Percentiles rank a stretch among this genome's conserved stretches.
Conservation (phyloP, 768 basidiomycete species). For the Hemileccinum impolitum region DNA sequence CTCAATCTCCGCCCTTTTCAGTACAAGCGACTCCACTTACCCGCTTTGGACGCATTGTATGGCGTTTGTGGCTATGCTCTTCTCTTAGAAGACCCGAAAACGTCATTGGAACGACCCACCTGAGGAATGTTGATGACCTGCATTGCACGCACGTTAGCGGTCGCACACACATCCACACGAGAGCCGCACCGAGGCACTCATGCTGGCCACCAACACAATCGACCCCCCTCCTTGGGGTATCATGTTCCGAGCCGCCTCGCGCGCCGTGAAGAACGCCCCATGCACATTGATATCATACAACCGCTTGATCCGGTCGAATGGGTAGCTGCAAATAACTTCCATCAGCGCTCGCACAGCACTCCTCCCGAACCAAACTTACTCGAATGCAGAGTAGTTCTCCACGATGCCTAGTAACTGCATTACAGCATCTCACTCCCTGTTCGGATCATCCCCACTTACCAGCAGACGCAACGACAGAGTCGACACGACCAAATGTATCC, state of each 20-base stretch:
- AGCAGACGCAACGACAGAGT: slow-evolving; percentile 85
- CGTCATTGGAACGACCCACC: slow-evolving; percentile 35
- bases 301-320: slow-evolving; percentile 76
- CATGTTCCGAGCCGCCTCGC: slow-evolving; percentile 93
- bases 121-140: slow-evolving; percentile 90
- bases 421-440: neutral
- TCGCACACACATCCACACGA: neutral
- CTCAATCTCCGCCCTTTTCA: slow-evolving; percentile 1
- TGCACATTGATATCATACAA: slow-evolving; percentile 94
- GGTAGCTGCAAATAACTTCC: slow-evolving; percentile 62
- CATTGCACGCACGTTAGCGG: slow-evolving; percentile 9
- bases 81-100: neutral
- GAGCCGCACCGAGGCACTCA: slow-evolving; percentile 78
- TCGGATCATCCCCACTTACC: slow-evolving; percentile 43
- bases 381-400: slow-evolving; percentile 85
- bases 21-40: slow-evolving; percentile 33
- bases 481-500: slow-evolving; percentile 66
- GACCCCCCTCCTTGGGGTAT: slow-evolving; percentile 74
- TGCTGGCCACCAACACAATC: slow-evolving; percentile 84
- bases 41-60: slow-evolving; percentile 95
- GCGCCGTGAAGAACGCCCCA: slow-evolving; percentile 92
- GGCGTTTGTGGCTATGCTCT: slow-evolving; percentile 74
- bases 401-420: slow-evolving; percentile 57
- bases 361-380: slow-evolving; percentile 46
- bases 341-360: slow-evolving; percentile 9